Base-by-base conservation (phyloP, 1,284 basidiomycete species). In the Irpex sp. region DNA sequence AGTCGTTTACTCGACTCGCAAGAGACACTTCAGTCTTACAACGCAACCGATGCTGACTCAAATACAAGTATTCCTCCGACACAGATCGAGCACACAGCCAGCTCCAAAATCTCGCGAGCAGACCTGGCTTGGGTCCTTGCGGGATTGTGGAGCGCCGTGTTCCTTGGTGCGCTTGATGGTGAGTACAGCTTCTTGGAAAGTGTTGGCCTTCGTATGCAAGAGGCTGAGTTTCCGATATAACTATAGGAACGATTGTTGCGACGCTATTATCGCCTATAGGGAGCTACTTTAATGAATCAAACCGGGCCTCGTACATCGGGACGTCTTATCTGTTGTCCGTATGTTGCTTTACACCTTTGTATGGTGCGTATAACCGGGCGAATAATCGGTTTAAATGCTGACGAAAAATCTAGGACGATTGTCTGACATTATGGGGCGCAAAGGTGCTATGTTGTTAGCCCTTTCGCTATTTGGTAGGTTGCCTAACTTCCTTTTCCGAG, bases 291-390 rank as follows among this genome's bases (percentile, higher is more conserved):
- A 81, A 86, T 76, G 83, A 92, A 78, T 83, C 90, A 67, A 83
- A 90, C 77, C 86, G 91, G 67, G 85, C 92, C 1, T 92, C 91
- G 2, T 95, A 95, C 78, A 88, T 96, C 61, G 94, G 93, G 33
- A 94, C 93, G 8, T 86, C 93, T 3, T 94, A 94, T 77, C 80
- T 96, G 65, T 80, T 96, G 56, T 93, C 92, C 49, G 88, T 95
- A 56, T 96, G 92, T 74, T 95, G 93, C 76, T 95, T 95, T 72
- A 95, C 93, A 17, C 93, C 93, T 62, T 79, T 95, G 68, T 95
- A 95, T 79, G 93, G 90, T 88, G 66, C 68, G 83, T 75, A 51
- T 17, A 51, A 55, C 11, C 53, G 15, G 15, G 15, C 2, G 11
- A n/a, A 15, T n/a, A 13, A 26, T 21, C 5, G 53, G 9, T 36